A percentile compares a stretch with the other conserved stretches of the same genome.
phyloP scores from a whole-genome alignment of 306 rosid genomes.

The Vachellia collinsii region DNA sequence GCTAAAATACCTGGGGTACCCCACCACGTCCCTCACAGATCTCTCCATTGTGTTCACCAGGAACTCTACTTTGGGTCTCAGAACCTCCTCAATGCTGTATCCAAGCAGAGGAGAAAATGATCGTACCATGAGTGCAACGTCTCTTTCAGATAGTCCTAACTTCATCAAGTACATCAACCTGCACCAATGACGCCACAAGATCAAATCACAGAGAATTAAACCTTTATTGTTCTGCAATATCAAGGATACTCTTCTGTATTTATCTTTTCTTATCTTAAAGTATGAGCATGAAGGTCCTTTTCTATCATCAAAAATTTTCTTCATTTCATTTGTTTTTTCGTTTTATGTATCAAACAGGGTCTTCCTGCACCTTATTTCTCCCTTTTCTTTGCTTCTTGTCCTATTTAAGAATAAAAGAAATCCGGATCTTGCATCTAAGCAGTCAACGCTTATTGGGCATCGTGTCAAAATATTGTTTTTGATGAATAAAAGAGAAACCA shows the following conservation, averaged over 20 bases:
- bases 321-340: neutral
- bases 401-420: constrained; percentile 28
- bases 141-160: constrained; percentile 70
- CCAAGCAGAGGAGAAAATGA: constrained; percentile 86
- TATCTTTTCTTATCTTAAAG: neutral
- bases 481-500: neutral
- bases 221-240: neutral
- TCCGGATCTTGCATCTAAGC: constrained; percentile 17
- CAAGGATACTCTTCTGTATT: neutral
- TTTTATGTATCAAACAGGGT: neutral
- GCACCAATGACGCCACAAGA: constrained; percentile 34
- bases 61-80: constrained; percentile 82
- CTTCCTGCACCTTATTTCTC: constrained; percentile 5
- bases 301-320: neutral
- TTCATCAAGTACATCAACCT: constrained; percentile 70
- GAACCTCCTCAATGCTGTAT: constrained; percentile 75
- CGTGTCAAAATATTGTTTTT: neutral
- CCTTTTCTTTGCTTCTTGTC: neutral
- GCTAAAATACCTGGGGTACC: constrained; percentile 89
- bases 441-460: neutral
- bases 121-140: constrained; percentile 71
- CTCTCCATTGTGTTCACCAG: constrained; percentile 77
- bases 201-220: constrained; percentile 27
- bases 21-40: constrained; percentile 74
- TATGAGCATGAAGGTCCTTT: neutral